Conservation (phyloP, 306 rosid species). For the Malus asiatica region DNA sequence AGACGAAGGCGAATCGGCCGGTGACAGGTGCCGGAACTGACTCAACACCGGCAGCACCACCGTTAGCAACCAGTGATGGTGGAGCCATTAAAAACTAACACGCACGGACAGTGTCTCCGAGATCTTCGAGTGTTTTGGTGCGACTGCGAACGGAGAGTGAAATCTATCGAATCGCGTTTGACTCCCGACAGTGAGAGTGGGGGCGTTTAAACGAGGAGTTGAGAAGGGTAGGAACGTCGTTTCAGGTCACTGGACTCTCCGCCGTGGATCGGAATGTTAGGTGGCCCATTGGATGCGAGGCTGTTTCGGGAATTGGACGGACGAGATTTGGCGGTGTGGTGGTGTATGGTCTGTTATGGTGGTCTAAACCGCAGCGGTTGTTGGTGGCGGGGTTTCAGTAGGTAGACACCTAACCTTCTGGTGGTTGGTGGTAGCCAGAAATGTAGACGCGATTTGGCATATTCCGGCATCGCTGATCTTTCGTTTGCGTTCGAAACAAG, state of each 20-base stretch:
- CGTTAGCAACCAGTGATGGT: conserved; percentile 33
- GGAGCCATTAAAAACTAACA: conserved; percentile 42
- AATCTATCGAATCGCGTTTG: background rate
- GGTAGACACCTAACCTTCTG: too few species aligned
- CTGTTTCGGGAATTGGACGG: background rate
- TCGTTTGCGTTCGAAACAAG: too few species aligned
- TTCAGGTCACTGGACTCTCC: background rate
- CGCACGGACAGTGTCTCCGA: background rate
- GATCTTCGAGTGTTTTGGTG: conserved; percentile 4
- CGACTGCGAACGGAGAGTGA: conserved; percentile 9
- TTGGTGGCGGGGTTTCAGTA: too few species aligned
- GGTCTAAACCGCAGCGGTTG: background rate
- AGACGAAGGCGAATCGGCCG: conserved; percentile 54
- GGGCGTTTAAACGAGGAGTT: background rate
- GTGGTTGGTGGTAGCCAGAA: background rate
- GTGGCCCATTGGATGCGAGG: background rate
- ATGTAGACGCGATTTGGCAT: background rate
- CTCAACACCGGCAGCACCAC: conserved; percentile 21
- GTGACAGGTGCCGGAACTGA: conserved; percentile 16
- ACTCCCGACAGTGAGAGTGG: background rate
- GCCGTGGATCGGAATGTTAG: conserved; percentile 1
- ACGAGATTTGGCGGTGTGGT: background rate
- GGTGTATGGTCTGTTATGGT: background rate
- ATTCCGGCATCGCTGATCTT: background rate
- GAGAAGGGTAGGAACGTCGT: conserved; percentile 21